Percentiles rank a stretch among this genome's conserved stretches.
These are phyloP conservation scores for Cercospora berteroae DNA, from an alignment of 2,329 filamentous ascomycete genomes.

Conservation along the genomic window DNA sequence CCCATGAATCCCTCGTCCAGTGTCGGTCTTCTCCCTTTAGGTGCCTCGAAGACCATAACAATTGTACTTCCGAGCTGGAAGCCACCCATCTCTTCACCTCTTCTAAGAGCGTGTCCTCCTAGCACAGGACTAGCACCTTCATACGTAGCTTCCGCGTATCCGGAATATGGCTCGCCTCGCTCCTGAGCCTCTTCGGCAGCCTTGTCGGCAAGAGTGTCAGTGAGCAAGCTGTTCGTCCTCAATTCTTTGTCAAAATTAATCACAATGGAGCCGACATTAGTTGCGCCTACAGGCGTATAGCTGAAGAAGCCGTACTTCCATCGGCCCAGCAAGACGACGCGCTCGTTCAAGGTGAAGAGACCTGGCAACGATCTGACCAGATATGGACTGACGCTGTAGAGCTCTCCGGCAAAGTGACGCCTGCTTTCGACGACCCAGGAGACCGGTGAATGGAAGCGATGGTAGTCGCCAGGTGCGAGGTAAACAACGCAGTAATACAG, in stretches of 20 bases:
- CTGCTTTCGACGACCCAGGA: slow-evolving; percentile 93
- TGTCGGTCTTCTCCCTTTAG: slow-evolving; percentile 58
- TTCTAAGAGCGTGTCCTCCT: slow-evolving; percentile 75
- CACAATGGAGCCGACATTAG: slow-evolving; percentile 94
- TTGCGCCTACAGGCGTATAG: slow-evolving; percentile 92
- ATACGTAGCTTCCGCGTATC: slow-evolving; percentile 91
- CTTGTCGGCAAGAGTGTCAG: slow-evolving; percentile 85
- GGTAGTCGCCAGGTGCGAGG: slow-evolving; percentile 94
- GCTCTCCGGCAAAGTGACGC: slow-evolving; percentile 95
- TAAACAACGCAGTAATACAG: slow-evolving; percentile 96
- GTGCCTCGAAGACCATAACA: slow-evolving; percentile 94
- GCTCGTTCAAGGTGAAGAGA: slow-evolving; percentile 94
- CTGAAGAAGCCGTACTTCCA: slow-evolving; percentile 99
- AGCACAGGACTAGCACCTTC: slow-evolving; percentile 72
- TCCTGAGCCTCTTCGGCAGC: slow-evolving; percentile 76
- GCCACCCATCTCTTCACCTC: slow-evolving; percentile 96
- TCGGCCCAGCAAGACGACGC: slow-evolving; percentile 85
- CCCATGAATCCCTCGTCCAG: slow-evolving; percentile 60
- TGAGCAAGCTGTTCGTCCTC: slow-evolving; percentile 85
- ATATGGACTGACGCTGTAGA: slow-evolving; percentile 93
- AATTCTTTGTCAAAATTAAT: slow-evolving; percentile 96
- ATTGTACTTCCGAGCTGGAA: slow-evolving; percentile 95
- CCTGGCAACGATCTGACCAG: slow-evolving; percentile 88
- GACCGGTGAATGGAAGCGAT: slow-evolving; percentile 93
- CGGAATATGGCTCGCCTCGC: slow-evolving; percentile 79